A percentile compares a stretch with the other conserved stretches of the same genome.
These are phyloP conservation scores for Rhododendron ferrugineum DNA, from an alignment of 148 eudicot genomes.

Conservation along the genomic window DNA sequence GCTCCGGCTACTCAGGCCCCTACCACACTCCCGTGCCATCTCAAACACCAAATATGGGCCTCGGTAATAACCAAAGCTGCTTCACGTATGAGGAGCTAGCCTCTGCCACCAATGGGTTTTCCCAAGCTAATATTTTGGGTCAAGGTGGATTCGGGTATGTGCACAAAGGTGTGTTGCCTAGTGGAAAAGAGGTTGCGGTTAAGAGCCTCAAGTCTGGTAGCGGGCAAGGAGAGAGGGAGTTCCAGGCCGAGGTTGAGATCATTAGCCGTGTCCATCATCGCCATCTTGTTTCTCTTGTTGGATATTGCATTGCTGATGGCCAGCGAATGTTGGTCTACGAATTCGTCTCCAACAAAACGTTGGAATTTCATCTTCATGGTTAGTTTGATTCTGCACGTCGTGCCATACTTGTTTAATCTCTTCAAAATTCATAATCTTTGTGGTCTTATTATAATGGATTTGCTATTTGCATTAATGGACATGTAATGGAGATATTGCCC, in stretches of 20 bases:
- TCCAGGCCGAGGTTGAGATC: conserved; percentile 74
- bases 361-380: conserved; percentile 85
- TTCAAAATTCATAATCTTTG: background rate
- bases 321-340: conserved; percentile 76
- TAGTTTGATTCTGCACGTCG: background rate
- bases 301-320: conserved; percentile 60
- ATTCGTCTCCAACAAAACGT: conserved; percentile 61
- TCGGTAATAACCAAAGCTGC: conserved; percentile 34
- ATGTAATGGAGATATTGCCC: background rate
- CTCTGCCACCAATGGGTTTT: conserved; percentile 57
- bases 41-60: conserved; percentile 16
- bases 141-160: conserved; percentile 86
- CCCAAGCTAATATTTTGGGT: conserved; percentile 54
- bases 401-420: background rate
- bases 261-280: conserved; percentile 90
- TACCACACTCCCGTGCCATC: background rate
- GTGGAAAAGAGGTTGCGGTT: conserved; percentile 58
- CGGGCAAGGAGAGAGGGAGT: conserved; percentile 84
- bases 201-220: conserved; percentile 77
- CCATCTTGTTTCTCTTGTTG: conserved; percentile 74
- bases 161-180: conserved; percentile 62
- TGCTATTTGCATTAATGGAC: background rate
- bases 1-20: conserved; percentile 18
- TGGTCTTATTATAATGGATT: background rate
- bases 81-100: conserved; percentile 62